These are phyloP conservation scores for Francoa sonchifolia DNA, from an alignment of 441 rosid genomes.

Conservation along the genomic window DNA sequence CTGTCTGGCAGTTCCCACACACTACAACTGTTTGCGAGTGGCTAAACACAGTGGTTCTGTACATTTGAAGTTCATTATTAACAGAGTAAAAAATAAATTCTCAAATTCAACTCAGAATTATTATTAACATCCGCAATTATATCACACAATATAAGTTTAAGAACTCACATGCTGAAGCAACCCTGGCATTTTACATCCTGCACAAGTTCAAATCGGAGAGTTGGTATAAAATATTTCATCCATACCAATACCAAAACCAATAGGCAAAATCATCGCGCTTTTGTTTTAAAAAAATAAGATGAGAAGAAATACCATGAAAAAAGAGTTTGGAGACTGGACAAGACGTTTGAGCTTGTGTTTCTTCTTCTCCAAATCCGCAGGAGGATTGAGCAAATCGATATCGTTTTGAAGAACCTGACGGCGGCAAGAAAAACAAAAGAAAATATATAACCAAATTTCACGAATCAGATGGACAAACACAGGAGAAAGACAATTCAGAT, in stretches of 20 bases:
- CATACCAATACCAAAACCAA: neutral
- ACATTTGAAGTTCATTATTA: neutral
- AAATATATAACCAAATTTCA: too few species aligned
- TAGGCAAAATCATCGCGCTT: too few species aligned
- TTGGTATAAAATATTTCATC: too few species aligned
- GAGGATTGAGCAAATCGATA: constrained; percentile 37
- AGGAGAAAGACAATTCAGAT: too few species aligned
- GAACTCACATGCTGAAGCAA: constrained; percentile 47
- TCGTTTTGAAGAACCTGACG: constrained; percentile 40
- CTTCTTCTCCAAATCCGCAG: constrained; percentile 44
- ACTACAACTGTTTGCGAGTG: constrained; percentile 49
- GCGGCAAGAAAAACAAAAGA: too few species aligned
- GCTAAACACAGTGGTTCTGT: constrained; percentile 47
- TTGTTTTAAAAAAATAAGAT: too few species aligned
- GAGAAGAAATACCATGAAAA: constrained; percentile 45
- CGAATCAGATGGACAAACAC: too few species aligned
- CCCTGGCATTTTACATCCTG: constrained; percentile 63
- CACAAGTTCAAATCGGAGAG: neutral
- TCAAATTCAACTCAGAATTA: too few species aligned
- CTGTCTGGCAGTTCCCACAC: constrained; percentile 44
- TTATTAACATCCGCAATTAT: neutral
- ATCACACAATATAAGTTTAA: neutral
- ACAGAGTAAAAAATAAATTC: neutral
- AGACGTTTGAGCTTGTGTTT: constrained; percentile 51
- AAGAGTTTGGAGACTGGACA: constrained; percentile 43